These are phyloP conservation scores for Davidsoniella virescens DNA, from an alignment of 2,329 filamentous ascomycete species.

Conservation along the genomic window DNA sequence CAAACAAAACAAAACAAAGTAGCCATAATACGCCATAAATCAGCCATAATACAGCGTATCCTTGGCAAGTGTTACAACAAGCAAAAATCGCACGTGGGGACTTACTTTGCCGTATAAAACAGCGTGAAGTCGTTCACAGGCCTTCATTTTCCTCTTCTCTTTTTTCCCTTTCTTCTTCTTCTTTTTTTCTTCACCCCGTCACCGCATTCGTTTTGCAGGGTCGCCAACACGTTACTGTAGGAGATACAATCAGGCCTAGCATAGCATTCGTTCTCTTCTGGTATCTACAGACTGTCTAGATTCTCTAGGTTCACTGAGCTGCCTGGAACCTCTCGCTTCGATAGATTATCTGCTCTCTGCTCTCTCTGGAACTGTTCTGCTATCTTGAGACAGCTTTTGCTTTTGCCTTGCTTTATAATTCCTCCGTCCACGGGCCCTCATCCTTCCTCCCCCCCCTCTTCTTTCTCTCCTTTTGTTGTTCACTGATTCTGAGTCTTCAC, in stretches of 20 bases:
- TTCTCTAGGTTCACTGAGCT: no score
- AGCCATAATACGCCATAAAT: no score
- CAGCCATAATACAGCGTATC: no score
- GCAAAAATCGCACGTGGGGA: no score
- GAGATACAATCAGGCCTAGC: no score
- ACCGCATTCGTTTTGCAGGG: not conserved
- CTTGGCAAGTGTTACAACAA: no score
- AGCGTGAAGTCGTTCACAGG: not conserved
- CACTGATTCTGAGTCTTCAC: slow-evolving; percentile 1
- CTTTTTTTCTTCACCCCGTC: not conserved
- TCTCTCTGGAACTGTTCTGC: not conserved
- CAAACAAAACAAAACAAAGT: no score
- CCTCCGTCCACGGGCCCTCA: not conserved
- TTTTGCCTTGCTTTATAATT: not conserved
- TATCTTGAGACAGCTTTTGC: not conserved
- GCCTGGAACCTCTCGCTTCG: no score
- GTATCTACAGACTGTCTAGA: no score
- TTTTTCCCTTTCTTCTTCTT: not conserved
- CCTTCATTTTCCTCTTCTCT: not conserved
- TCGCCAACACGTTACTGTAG: no score
- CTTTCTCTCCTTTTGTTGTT: not conserved
- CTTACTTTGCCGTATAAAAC: no score
- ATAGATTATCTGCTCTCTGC: not conserved
- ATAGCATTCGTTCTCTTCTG: not conserved
- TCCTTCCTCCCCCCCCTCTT: not conserved